Evolutionary conservation across 306 rosid genomes (phyloP).

Genomic region (Gastrolobium villosum): DNA sequence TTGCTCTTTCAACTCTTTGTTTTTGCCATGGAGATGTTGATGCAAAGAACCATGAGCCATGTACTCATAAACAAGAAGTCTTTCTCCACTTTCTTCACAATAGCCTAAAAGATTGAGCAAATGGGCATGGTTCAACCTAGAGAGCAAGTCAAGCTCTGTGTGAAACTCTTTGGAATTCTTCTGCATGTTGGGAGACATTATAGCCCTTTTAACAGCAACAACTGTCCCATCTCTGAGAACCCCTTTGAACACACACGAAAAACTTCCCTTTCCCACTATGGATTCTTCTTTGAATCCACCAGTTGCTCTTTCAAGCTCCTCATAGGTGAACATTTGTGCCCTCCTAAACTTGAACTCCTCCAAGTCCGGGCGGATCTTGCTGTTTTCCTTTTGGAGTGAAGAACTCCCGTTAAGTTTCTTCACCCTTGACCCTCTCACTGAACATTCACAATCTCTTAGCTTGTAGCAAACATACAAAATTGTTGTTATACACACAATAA

Average conservation of each 20-base stretch:
- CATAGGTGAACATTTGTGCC: slow-evolving; percentile 83
- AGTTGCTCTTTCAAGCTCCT: slow-evolving; percentile 85
- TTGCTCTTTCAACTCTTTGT: slow-evolving; percentile 73
- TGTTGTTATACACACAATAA: slow-evolving; percentile 70
- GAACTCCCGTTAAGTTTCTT: slow-evolving; percentile 58
- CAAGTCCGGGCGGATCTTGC: slow-evolving; percentile 68
- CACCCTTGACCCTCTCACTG: slow-evolving; percentile 49
- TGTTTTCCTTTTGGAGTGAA: slow-evolving; percentile 61
- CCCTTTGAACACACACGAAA: slow-evolving; percentile 87
- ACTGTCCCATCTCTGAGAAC: slow-evolving; percentile 81
- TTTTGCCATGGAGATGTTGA: slow-evolving; percentile 85
- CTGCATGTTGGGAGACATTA: slow-evolving; percentile 78
- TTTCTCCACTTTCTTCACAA: slow-evolving; percentile 90
- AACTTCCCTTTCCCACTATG: slow-evolving; percentile 92
- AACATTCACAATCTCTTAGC: slow-evolving; percentile 72
- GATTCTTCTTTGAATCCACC: slow-evolving; percentile 81
- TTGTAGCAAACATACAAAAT: slow-evolving; percentile 76
- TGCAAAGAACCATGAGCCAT: slow-evolving; percentile 95
- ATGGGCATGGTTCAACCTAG: slow-evolving; percentile 91
- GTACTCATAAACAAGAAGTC: slow-evolving; percentile 93
- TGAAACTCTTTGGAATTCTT: slow-evolving; percentile 89
- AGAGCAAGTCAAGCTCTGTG: slow-evolving; percentile 87
- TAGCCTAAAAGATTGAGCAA: slow-evolving; percentile 87
- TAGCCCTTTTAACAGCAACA: slow-evolving; percentile 90
- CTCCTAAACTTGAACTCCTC: slow-evolving; percentile 81